A percentile compares a stretch with the other conserved stretches of the same genome.
Conservation (phyloP, 352 stramenopile genomes). For the Saprolegnia parasitica region DNA sequence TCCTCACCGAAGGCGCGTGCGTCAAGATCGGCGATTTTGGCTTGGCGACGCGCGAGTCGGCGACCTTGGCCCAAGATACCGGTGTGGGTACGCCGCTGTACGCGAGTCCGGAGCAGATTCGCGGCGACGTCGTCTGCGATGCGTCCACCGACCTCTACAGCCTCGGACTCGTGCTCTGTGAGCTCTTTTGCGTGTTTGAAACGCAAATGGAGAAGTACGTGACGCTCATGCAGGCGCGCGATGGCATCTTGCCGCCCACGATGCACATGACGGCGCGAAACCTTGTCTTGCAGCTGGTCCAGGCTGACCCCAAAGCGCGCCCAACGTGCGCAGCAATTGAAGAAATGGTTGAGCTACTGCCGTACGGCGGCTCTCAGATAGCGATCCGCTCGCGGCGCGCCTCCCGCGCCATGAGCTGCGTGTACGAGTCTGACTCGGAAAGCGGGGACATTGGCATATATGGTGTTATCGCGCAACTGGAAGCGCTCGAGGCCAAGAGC, state of each 20-base stretch:
- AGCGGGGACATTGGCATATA: background rate
- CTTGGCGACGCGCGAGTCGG: conserved; percentile 53
- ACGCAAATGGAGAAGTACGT: conserved; percentile 77
- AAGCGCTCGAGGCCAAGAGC: background rate
- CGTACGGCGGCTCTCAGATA: background rate
- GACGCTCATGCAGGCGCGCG: conserved; percentile 45
- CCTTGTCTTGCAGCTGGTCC: conserved; percentile 51
- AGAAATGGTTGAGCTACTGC: conserved; percentile 15
- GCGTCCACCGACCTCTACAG: conserved; percentile 67
- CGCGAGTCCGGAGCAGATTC: conserved; percentile 64
- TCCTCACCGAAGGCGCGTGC: conserved; percentile 62
- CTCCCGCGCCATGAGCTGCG: background rate
- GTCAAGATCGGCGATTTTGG: conserved; percentile 85
- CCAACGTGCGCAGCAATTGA: conserved; percentile 54
- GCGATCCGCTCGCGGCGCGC: background rate
- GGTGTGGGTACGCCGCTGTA: conserved; percentile 68
- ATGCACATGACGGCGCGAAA: conserved; percentile 41
- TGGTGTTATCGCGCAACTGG: background rate
- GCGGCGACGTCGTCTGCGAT: conserved; percentile 37
- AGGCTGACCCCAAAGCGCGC: conserved; percentile 38
- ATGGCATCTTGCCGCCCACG: conserved; percentile 37
- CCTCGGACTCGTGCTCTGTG: conserved; percentile 64
- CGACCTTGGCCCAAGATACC: conserved; percentile 43
- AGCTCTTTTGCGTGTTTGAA: conserved; percentile 67
- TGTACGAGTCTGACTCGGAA: background rate